Conservation (phyloP, 306 rosid species). For the Luffa aegyptiaca region DNA sequence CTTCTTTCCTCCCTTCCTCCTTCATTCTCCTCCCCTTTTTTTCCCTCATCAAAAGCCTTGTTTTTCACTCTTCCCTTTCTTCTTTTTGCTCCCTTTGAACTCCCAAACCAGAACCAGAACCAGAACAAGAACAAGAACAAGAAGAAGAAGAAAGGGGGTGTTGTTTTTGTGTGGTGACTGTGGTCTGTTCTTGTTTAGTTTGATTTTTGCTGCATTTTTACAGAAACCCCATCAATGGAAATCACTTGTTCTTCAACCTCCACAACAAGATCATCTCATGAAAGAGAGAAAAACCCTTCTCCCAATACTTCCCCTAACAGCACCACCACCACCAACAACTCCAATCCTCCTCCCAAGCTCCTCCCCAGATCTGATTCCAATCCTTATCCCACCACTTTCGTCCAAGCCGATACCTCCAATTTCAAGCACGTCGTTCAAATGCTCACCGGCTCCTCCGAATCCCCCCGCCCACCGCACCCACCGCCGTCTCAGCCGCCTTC, state of each 20-base stretch:
- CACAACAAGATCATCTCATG: constrained; percentile 27
- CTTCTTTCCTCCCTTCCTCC: not conserved
- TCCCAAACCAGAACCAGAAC: not conserved
- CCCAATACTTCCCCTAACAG: constrained; percentile 52
- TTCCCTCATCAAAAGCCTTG: constrained; percentile 3
- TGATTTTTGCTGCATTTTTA: not conserved
- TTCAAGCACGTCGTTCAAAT: constrained; percentile 97
- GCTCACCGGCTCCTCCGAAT: constrained; percentile 84
- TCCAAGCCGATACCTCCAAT: constrained; percentile 79
- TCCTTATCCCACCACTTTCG: constrained; percentile 91
- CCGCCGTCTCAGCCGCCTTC: not conserved
- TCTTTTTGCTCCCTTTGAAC: not conserved
- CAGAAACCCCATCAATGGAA: constrained; percentile 44
- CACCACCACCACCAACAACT: constrained; percentile 13
- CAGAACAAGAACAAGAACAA: not conserved
- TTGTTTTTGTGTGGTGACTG: too few species aligned
- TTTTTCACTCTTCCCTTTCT: constrained; percentile 6
- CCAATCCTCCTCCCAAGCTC: constrained; percentile 21
- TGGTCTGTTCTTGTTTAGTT: too few species aligned
- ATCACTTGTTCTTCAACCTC: constrained; percentile 23
- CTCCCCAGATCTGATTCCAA: constrained; percentile 87
- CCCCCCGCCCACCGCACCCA: constrained; percentile 7
- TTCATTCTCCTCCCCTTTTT: not conserved
- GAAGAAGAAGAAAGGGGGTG: not conserved
- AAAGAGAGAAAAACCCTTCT: constrained; percentile 42